Percentiles rank a stretch among this genome's conserved stretches.
These are phyloP conservation scores for Hericium coralloides DNA, from an alignment of 768 basidiomycete species.

Conservation along the genomic window DNA sequence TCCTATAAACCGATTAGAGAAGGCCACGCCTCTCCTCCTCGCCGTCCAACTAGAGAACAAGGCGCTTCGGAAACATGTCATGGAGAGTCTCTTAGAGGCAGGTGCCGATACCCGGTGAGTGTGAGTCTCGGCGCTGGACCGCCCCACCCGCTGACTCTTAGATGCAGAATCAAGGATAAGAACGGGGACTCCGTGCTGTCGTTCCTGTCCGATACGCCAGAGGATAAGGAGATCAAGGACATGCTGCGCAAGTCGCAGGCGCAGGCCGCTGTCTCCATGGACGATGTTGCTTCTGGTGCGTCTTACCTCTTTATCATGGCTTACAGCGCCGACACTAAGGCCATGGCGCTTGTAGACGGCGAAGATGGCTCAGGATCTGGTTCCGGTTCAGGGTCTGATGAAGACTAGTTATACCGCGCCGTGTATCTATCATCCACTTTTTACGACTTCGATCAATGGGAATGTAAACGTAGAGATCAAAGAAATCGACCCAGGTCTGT, in stretches of 20 bases:
- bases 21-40: constrained; percentile 73
- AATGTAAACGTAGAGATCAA: background rate
- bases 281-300: constrained; percentile 60
- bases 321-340: background rate
- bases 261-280: constrained; percentile 37
- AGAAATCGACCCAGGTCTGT: no score
- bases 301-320: background rate
- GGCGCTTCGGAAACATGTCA: constrained; percentile 44
- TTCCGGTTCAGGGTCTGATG: background rate
- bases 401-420: background rate
- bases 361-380: background rate
- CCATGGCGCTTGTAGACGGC: background rate
- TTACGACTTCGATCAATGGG: no score
- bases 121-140: background rate
- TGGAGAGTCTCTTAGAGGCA: constrained; percentile 65
- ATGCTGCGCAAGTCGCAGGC: constrained; percentile 50
- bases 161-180: constrained; percentile 63
- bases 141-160: background rate
- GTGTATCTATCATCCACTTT: no score
- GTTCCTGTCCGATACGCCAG: constrained; percentile 44
- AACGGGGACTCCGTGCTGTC: constrained; percentile 49
- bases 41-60: constrained; percentile 49
- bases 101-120: constrained; percentile 65
- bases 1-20: constrained; percentile 57
- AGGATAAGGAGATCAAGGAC: constrained; percentile 28